Evolutionary conservation across 73 alveolate species (phyloP).

Genomic region (Tetrahymena malaccensis): DNA sequence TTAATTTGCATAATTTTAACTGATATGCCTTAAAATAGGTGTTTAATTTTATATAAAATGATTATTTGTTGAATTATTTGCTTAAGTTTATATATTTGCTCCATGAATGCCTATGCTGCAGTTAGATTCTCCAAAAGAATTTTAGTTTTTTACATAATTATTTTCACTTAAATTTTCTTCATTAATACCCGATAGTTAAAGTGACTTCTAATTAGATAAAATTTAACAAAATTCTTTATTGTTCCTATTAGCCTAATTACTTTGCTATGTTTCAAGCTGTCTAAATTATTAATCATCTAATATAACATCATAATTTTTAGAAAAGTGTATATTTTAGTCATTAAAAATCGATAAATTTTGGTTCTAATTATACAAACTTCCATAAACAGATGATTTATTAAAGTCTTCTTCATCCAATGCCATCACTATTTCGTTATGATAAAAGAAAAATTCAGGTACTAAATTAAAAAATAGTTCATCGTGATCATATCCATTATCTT

Average conservation of each 20-base stretch:
- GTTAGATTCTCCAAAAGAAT: background rate
- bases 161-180: background rate
- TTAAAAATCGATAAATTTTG: background rate
- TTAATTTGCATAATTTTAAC: too few species aligned
- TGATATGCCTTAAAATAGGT: background rate
- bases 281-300: background rate
- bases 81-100: background rate
- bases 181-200: background rate
- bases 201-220: background rate
- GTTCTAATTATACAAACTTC: background rate
- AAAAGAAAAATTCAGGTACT: background rate
- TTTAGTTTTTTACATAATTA: background rate
- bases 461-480: background rate
- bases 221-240: background rate
- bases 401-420: background rate
- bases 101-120: background rate
- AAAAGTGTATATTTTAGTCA: background rate
- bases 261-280: background rate
- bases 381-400: background rate
- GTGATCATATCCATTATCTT: background rate
- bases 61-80: background rate
- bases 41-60: background rate
- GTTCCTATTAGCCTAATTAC: background rate
- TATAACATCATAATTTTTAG: background rate
- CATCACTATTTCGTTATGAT: background rate